These are phyloP conservation scores for Diatrype stigma DNA, from an alignment of 2,329 filamentous ascomycete genomes.

Conservation along the genomic window DNA sequence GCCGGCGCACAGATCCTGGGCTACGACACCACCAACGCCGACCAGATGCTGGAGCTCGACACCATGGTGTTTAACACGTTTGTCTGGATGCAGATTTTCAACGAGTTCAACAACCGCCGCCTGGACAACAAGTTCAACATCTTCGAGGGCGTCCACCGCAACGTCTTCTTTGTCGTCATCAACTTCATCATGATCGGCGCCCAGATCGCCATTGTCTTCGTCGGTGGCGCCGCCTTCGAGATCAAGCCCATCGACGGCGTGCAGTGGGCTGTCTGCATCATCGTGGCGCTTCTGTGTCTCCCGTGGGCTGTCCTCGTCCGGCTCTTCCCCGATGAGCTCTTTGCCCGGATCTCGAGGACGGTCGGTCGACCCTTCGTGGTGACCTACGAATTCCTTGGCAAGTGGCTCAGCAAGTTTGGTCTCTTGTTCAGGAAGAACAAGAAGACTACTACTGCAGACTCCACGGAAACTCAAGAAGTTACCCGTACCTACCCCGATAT, in stretches of 20 bases:
- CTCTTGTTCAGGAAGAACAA: slow-evolving; percentile 14
- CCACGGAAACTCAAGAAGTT: not conserved
- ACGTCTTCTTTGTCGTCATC: slow-evolving; percentile 55
- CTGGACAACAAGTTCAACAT: slow-evolving; percentile 61
- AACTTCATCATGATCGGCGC: slow-evolving; percentile 53
- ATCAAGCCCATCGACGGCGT: slow-evolving; percentile 44
- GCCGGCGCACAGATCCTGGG: slow-evolving; percentile 52
- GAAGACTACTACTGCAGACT: slow-evolving; percentile 2
- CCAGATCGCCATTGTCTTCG: slow-evolving; percentile 54
- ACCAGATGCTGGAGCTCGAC: slow-evolving; percentile 42
- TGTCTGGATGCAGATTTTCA: slow-evolving; percentile 72
- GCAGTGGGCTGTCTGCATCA: slow-evolving; percentile 53
- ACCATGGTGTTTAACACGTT: slow-evolving; percentile 67
- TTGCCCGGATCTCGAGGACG: slow-evolving; percentile 25
- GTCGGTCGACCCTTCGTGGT: slow-evolving; percentile 28
- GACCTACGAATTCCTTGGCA: slow-evolving; percentile 18
- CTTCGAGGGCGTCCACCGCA: slow-evolving; percentile 52
- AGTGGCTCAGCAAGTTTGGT: slow-evolving; percentile 14
- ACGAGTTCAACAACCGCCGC: slow-evolving; percentile 62
- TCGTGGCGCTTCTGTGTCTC: slow-evolving; percentile 43
- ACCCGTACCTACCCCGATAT: slow-evolving; percentile 18
- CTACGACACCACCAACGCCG: slow-evolving; percentile 38
- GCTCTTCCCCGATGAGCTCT: slow-evolving; percentile 44
- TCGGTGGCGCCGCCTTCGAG: slow-evolving; percentile 51
- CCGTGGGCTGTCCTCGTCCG: slow-evolving; percentile 47